Percentiles rank a stretch among this genome's conserved stretches.
phyloP scores from a whole-genome alignment of 75 land plant species.

The Pinus tabuliformis region DNA sequence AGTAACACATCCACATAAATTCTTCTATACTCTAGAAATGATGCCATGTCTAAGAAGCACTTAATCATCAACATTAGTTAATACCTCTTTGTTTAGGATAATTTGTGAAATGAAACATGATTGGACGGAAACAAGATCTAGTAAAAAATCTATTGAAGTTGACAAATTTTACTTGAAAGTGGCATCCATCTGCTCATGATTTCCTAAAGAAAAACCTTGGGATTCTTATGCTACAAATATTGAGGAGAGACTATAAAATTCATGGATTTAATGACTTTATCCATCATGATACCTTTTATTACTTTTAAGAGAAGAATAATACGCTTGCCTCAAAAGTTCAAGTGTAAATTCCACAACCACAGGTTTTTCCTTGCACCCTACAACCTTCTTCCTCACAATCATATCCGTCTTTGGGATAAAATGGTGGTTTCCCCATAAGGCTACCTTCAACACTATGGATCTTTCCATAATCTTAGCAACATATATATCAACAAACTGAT shows the following conservation, averaged over 20 bases:
- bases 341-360: slow-evolving; percentile 93
- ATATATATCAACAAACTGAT: too few relatives aligned
- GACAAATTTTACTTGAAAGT: slow-evolving; percentile 61
- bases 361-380: slow-evolving; percentile 58
- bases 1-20: too few relatives aligned
- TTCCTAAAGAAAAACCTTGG: slow-evolving; percentile 67
- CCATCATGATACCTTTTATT: slow-evolving; percentile 54
- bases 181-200: slow-evolving; percentile 94
- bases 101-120: slow-evolving; percentile 53
- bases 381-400: too few relatives aligned
- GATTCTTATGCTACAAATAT: slow-evolving; percentile 77
- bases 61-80: slow-evolving; percentile 15
- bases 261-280: slow-evolving; percentile 72
- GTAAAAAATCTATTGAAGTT: slow-evolving; percentile 80
- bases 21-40: too few relatives aligned
- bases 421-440: too few relatives aligned
- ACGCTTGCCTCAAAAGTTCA: slow-evolving; percentile 91
- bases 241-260: slow-evolving; percentile 68
- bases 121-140: slow-evolving; percentile 69
- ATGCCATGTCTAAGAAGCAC: slow-evolving; percentile 4
- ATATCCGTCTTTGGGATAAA: too few relatives aligned
- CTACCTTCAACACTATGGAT: too few relatives aligned
- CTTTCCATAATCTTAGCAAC: too few relatives aligned
- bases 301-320: slow-evolving; percentile 50
- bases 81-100: slow-evolving; percentile 46